phyloP scores from a whole-genome alignment of 2,329 filamentous ascomycete species.

The Blastomyces emzantsi region DNA sequence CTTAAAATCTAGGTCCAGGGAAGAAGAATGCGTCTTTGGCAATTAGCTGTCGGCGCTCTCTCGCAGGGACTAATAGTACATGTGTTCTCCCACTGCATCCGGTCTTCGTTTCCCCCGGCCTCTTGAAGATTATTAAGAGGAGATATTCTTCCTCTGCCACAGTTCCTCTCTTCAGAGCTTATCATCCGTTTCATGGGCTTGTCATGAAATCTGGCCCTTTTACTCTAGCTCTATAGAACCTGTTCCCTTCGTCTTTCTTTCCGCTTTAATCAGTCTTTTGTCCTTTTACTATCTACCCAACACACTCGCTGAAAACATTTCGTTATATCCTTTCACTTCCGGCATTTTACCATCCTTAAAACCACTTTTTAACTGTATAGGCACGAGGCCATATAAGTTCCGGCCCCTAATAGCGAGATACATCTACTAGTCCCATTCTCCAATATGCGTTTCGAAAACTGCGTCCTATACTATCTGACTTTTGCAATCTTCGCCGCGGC shows the following conservation, averaged over 20 bases:
- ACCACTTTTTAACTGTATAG: not conserved
- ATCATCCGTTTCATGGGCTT: not conserved
- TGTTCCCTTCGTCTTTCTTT: not conserved
- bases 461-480: not conserved
- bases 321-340: not conserved
- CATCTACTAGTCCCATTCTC: not conserved
- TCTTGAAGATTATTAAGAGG: not conserved
- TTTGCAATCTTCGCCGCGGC: not conserved
- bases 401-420: not conserved
- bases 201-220: not conserved
- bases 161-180: not conserved
- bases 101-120: not conserved
- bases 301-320: not conserved
- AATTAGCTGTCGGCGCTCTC: not conserved
- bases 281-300: not conserved
- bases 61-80: not conserved
- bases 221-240: not conserved
- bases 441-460: conserved; percentile 1
- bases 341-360: not conserved
- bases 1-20: not conserved
- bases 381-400: not conserved
- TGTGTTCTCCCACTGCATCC: not conserved
- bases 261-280: not conserved
- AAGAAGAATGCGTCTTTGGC: not conserved
- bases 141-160: not conserved